phyloP scores from a whole-genome alignment of 139 green algal species.

The Monoraphidium neglectum region DNA sequence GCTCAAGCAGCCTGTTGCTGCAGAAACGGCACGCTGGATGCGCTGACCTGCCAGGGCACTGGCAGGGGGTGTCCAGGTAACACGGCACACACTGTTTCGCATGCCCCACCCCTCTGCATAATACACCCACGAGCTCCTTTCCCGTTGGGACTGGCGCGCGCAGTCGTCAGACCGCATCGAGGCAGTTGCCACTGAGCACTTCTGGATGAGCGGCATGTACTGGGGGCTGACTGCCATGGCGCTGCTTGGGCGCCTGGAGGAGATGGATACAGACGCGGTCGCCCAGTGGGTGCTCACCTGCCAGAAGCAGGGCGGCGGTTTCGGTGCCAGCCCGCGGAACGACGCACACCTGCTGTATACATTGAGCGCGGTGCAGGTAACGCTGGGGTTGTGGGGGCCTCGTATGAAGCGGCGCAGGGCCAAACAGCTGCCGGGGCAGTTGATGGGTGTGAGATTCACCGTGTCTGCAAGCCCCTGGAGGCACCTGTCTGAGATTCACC shows the following conservation, averaged over 20 bases:
- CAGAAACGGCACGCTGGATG: not conserved
- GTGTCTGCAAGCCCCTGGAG: too few relatives aligned
- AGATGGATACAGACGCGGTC: constrained; percentile 67
- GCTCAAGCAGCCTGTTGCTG: not conserved
- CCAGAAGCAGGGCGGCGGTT: constrained; percentile 74
- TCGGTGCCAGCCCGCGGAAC: constrained; percentile 85
- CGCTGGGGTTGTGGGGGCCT: too few relatives aligned
- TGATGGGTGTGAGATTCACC: too few relatives aligned
- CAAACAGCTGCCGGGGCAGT: too few relatives aligned
- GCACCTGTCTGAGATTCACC: too few relatives aligned
- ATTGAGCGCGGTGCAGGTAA: constrained; percentile 88
- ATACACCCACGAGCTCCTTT: not conserved
- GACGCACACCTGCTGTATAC: constrained; percentile 98
- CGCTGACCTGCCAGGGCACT: too few relatives aligned
- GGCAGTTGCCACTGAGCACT: constrained; percentile 91
- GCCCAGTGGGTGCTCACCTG: constrained; percentile 71
- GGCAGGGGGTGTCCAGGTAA: not conserved
- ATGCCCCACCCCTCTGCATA: not conserved
- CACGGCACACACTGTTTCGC: not conserved
- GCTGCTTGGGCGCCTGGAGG: constrained; percentile 67
- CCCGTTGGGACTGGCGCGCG: not conserved
- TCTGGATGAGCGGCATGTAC: constrained; percentile 97
- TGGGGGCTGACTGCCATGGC: constrained; percentile 94
- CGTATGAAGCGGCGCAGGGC: too few relatives aligned
- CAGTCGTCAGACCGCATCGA: constrained; percentile 56